Evolutionary conservation across 805 yeast species (phyloP), one percentile per base, ranked within the genome.

Genomic region (Phaffomyces thermotolerans): DNA sequence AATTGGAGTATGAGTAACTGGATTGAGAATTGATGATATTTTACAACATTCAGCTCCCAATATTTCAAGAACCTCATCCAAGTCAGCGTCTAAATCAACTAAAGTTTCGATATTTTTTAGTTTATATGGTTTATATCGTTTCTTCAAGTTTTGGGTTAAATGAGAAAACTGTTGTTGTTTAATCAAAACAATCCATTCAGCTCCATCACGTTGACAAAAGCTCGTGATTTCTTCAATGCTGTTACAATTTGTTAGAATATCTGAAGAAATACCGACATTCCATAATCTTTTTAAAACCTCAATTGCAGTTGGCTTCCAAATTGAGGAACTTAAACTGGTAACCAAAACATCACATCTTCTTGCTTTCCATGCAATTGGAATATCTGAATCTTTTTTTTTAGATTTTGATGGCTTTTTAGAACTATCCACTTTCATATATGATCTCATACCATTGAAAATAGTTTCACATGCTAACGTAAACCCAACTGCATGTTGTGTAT

Each of bases 321-420:
- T 64, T 1, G 76, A 63, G 30, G 73, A 74, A 18, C 82, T 76
- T 47, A 83, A 73, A 50, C 91, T 75, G 0, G 93, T 75, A 7
- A 93, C 78, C 25, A 93, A 62, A 1, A 90, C 95, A 54, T 88
- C 91, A 61, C 96, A 89, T 52, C 95, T 71, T 30, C 72, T 69
- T 5, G 78, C 72, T 42, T 60, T 67, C 84, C 80, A 77, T 33
- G 71, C 72, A 31, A 53, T 52, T 13, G 54, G 58, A 32, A 65
- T 53, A 3, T 62, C 59, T 6, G 59, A 45, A 15, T 66, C 69
- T 48, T 64, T 65, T 45, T 60, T 67, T 44, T 70, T 69, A 44
- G 55, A 50, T 62, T 56, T 58, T 27, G 29, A 27, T n/a, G 48
- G 22, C 13, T 43, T 42, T 40, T 47, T 49, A 30, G 57, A 59